Evolutionary conservation across 345 rosid species (phyloP).

Genomic region (Brassica carinata): DNA sequence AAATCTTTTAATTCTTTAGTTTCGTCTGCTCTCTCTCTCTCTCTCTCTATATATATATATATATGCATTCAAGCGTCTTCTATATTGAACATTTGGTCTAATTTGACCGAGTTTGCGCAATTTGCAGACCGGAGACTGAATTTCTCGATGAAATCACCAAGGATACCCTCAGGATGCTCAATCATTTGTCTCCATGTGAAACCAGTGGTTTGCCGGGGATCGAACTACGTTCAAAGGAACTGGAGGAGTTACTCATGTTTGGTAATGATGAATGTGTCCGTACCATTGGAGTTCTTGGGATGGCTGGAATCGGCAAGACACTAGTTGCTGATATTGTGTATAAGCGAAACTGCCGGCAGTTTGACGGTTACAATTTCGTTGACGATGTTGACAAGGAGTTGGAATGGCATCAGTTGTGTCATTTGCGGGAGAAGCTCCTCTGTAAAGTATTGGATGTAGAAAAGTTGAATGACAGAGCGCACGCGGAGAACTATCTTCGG

Average conservation of each 20-base stretch:
- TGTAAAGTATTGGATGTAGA: constrained; percentile 21
- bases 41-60: too few relatives aligned
- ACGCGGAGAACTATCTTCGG: not conserved
- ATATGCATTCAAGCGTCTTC: too few relatives aligned
- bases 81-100: too few relatives aligned
- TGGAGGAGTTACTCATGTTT: constrained; percentile 23
- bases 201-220: not conserved
- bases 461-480: constrained; percentile 11
- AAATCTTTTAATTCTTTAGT: too few relatives aligned
- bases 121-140: constrained; percentile 23
- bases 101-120: too few relatives aligned
- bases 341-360: not conserved
- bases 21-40: too few relatives aligned
- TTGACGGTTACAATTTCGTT: constrained; percentile 24
- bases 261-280: not conserved
- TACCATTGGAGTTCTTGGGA: constrained; percentile 24
- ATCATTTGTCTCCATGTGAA: constrained; percentile 27
- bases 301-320: constrained; percentile 35
- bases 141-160: not conserved
- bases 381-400: constrained; percentile 17
- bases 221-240: constrained; percentile 20
- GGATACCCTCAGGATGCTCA: constrained; percentile 30
- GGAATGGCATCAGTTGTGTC: not conserved
- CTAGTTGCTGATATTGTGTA: constrained; percentile 1
- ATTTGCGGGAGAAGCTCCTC: constrained; percentile 19